phyloP scores from a whole-genome alignment of 23 red algal species.

The Gracilariopsis chorda region DNA sequence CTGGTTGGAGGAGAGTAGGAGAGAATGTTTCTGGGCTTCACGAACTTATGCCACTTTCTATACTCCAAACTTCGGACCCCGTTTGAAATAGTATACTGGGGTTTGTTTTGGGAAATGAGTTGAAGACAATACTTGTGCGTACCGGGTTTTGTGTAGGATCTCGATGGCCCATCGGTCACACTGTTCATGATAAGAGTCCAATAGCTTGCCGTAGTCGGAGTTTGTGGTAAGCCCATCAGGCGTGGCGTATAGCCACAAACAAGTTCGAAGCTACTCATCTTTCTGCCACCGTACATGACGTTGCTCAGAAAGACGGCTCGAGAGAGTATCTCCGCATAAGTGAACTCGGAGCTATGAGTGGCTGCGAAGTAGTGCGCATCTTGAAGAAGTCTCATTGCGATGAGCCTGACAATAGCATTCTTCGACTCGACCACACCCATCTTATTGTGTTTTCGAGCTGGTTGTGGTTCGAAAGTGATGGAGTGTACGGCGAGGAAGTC shows the following conservation, averaged over 20 bases:
- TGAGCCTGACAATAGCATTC: not conserved
- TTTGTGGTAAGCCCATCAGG: not conserved
- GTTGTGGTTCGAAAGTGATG: not conserved
- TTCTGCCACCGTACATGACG: not conserved
- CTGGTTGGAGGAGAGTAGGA: not conserved
- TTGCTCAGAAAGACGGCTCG: slow-evolving; percentile 12
- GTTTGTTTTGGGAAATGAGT: not conserved
- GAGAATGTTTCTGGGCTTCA: not conserved
- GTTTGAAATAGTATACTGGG: slow-evolving; percentile 32
- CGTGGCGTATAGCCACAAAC: not conserved
- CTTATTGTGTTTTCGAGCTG: slow-evolving; percentile 44
- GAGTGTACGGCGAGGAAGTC: not conserved
- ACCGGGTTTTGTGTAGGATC: not conserved
- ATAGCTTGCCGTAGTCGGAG: not conserved
- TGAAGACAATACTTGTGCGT: not conserved
- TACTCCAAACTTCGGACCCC: slow-evolving; percentile 30
- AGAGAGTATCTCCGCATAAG: slow-evolving; percentile 7
- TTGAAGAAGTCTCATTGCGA: not conserved
- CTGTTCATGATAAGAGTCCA: not conserved
- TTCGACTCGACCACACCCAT: slow-evolving; percentile 22
- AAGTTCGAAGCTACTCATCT: slow-evolving; percentile 5
- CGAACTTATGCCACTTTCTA: not conserved
- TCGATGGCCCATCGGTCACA: not conserved
- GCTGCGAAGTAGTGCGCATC: slow-evolving; percentile 5
- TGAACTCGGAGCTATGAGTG: not conserved